These are phyloP conservation scores for Rhizomucor miehei DNA, from an alignment of 371 early-diverging fungal species.

Conservation along the genomic window DNA sequence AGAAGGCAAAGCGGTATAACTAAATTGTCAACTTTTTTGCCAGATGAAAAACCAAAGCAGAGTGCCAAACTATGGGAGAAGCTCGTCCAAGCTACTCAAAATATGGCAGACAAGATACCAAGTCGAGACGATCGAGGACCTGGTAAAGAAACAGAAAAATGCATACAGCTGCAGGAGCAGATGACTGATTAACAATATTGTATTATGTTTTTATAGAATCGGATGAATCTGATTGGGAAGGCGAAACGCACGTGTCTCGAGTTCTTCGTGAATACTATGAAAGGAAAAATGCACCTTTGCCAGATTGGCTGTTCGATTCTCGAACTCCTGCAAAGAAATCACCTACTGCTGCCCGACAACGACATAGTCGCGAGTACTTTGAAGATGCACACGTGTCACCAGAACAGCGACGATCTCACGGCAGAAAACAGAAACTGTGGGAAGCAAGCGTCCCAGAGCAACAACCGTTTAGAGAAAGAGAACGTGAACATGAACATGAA, in stretches of 20 bases:
- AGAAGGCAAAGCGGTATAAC: background rate
- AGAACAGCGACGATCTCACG: slow-evolving; percentile 15
- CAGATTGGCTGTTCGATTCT: slow-evolving; percentile 28
- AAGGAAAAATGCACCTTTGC: slow-evolving; percentile 32
- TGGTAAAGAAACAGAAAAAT: too few species aligned
- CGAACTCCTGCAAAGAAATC: slow-evolving; percentile 9
- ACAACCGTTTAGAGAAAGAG: slow-evolving; percentile 5
- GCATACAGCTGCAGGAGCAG: background rate
- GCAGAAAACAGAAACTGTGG: slow-evolving; percentile 31
- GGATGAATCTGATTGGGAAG: slow-evolving; percentile 55
- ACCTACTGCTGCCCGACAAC: background rate
- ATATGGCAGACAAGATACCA: slow-evolving; percentile 53
- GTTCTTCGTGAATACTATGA: slow-evolving; percentile 49
- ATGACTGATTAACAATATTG: background rate
- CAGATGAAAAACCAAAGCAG: slow-evolving; percentile 33
- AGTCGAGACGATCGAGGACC: slow-evolving; percentile 19
- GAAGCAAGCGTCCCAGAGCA: slow-evolving; percentile 20
- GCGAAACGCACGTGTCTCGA: slow-evolving; percentile 54
- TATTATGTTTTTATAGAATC: slow-evolving; percentile 37
- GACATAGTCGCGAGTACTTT: background rate
- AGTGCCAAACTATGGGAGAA: slow-evolving; percentile 53
- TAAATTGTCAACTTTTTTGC: background rate
- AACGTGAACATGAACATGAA: slow-evolving; percentile 30
- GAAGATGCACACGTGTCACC: background rate
- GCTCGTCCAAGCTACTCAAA: slow-evolving; percentile 56